Evolutionary conservation across 2,329 filamentous ascomycete genomes (phyloP), one percentile per base, ranked within the genome.

Genomic region (Xylaria multiplex): DNA sequence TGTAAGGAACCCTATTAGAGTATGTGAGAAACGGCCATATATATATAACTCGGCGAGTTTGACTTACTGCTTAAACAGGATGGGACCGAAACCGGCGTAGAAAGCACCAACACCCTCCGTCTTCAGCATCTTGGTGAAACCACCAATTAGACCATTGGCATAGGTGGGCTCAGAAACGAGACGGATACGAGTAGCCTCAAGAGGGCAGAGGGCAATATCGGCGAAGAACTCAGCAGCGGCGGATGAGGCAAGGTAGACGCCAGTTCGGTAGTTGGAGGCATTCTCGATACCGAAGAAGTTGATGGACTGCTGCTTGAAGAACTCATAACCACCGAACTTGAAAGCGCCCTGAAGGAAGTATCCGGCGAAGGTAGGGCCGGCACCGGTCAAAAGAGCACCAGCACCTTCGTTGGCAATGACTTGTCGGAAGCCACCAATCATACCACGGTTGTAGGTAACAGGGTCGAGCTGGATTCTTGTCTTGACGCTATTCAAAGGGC

Each of bases 311-410:
- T 91, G 87, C 88, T 93, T 93, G 88, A 93, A 93, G 83, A 92
- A 89, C 81, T 93, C 90, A 80, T 93, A 93, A 79, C 90, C 90
- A 78, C 90, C 90, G 81, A 92, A 92, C 83, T 93, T 92, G 87
- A 92, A 89, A 74, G 90, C 89, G 77, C 90, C 90, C 83, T 92
- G 90, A 72, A 92, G 87, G 87, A 92, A 92, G 84, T 92, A 92
- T 79, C 90, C 90, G 69, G 90, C 89, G 73, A 86, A 86, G 76
- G 90, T 92, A 72, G 90, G 90, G 72, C 90, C 90, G 79, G 88
- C 84, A 81, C 90, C 90, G 70, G 90, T 92, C 79, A 90, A 81
- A 75, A 92, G 85, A 77, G 90, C 90, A 79, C 88, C 89, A 75
- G 88, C 88, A 81, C 90, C 90, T 82, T 92, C 90, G 66, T 86